Conservation (phyloP, 2,329 filamentous ascomycete species). For the Epichloe festucae region DNA sequence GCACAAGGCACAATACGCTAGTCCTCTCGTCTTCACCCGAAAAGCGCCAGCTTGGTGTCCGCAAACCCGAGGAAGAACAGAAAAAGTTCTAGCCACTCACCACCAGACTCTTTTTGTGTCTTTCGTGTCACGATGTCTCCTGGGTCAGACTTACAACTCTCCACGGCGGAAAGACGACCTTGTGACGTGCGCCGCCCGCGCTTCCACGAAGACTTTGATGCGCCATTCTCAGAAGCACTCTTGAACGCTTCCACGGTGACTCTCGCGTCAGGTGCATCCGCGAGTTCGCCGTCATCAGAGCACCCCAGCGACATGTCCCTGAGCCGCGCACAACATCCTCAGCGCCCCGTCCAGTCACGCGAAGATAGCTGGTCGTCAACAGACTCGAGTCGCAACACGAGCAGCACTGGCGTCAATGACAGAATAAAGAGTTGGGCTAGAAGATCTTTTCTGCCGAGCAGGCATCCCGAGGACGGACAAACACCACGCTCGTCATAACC, state of each 20-base stretch:
- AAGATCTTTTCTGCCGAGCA: slow-evolving; percentile 16
- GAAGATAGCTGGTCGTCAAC: slow-evolving; percentile 17
- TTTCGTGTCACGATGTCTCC: slow-evolving; percentile 13
- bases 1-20: too few species aligned
- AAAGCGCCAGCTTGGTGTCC: too few species aligned
- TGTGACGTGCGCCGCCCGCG: slow-evolving; percentile 17
- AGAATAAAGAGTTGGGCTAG: slow-evolving; percentile 22
- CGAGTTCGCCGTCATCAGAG: slow-evolving; percentile 3
- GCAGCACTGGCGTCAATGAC: slow-evolving; percentile 15
- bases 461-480: slow-evolving; percentile 6
- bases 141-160: slow-evolving; percentile 11
- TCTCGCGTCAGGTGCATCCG: slow-evolving; percentile 11
- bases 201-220: slow-evolving; percentile 26
- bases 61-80: neutral
- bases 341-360: slow-evolving; percentile 2
- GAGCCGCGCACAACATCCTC: neutral
- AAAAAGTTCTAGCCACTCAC: neutral
- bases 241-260: slow-evolving; percentile 19
- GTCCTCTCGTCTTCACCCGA: too few species aligned
- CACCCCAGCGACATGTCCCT: neutral
- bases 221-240: slow-evolving; percentile 23
- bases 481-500: neutral
- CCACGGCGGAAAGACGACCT: slow-evolving; percentile 1
- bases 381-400: slow-evolving; percentile 15
- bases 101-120: neutral